A percentile compares a stretch with the other conserved stretches of the same genome.
These are phyloP conservation scores for Cucurbitaria berberidis DNA, from an alignment of 2,329 filamentous ascomycete genomes.

Conservation along the genomic window DNA sequence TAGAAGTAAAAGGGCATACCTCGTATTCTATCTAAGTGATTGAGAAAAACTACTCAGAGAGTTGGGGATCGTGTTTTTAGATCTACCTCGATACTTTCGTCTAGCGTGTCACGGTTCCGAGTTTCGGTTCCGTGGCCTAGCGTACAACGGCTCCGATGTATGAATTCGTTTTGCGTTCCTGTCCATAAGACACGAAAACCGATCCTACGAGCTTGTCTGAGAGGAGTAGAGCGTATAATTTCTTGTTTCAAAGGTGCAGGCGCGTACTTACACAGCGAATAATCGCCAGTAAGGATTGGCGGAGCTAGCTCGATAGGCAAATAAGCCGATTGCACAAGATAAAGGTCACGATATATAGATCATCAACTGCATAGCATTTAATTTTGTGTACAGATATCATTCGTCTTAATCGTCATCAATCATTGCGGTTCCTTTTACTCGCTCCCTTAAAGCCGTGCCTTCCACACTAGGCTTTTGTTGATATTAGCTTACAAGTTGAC, in stretches of 20 bases:
- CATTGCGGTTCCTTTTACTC: conserved; percentile 11
- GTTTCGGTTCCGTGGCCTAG: not conserved
- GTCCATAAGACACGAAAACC: not conserved
- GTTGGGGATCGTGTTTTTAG: not conserved
- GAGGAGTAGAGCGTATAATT: not conserved
- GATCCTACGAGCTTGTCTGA: not conserved
- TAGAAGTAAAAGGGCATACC: not conserved
- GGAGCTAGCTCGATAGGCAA: not conserved
- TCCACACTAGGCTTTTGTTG: not conserved
- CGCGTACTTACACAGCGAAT: not conserved
- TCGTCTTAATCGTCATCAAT: conserved; percentile 12
- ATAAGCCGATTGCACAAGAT: not conserved
- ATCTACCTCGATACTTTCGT: not conserved
- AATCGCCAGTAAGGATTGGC: not conserved
- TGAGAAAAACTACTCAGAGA: not conserved
- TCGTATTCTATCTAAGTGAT: not conserved
- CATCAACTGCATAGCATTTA: conserved; percentile 15
- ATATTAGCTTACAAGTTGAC: conserved; percentile 67
- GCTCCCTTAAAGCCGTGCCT: conserved; percentile 6
- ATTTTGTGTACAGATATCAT: conserved; percentile 19
- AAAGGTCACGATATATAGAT: conserved; percentile 5
- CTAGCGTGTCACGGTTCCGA: not conserved
- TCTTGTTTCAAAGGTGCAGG: not conserved
- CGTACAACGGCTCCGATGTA: not conserved
- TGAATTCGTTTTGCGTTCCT: not conserved